Conservation (phyloP, 192 early-diverging fungal genomes). For the Chytriomyces confervae region DNA sequence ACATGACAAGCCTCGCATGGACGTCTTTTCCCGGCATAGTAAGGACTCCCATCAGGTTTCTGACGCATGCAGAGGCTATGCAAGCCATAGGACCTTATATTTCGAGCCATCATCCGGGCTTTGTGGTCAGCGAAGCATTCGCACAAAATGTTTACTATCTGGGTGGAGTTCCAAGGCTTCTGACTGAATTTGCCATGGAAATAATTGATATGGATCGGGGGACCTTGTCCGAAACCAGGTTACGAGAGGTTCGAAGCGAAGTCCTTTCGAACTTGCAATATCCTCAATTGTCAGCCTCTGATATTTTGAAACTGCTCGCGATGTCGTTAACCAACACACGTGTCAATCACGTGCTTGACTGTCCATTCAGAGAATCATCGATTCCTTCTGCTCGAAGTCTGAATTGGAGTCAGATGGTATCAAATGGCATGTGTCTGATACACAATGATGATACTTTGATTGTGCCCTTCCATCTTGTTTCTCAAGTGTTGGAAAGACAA, state of each 20-base stretch:
- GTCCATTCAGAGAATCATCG: conserved; percentile 23
- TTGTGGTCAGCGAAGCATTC: conserved; percentile 27
- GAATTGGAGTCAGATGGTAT: conserved; percentile 33
- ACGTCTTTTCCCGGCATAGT: conserved; percentile 23
- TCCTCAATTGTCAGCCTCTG: conserved; percentile 24
- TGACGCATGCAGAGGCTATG: conserved; percentile 25
- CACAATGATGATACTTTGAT: conserved; percentile 22
- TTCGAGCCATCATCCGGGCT: conserved; percentile 9
- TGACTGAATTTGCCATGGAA: conserved; percentile 11
- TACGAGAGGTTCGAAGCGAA: neutral
- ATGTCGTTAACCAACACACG: conserved; percentile 32
- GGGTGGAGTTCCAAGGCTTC: conserved; percentile 35
- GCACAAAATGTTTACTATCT: conserved; percentile 31
- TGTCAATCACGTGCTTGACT: conserved; percentile 1
- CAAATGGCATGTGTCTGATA: conserved; percentile 19
- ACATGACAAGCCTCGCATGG: conserved; percentile 23
- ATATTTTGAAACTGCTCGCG: conserved; percentile 29
- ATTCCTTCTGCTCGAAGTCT: conserved; percentile 14
- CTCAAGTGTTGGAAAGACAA: conserved; percentile 21
- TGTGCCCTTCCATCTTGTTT: conserved; percentile 32
- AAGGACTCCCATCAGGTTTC: conserved; percentile 25
- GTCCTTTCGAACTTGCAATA: neutral
- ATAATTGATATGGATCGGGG: neutral
- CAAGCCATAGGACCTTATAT: conserved; percentile 25
- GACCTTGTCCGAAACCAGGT: neutral